Conservation (phyloP, 176 grass and related monocot genomes). For the Oryza coarctata region DNA sequence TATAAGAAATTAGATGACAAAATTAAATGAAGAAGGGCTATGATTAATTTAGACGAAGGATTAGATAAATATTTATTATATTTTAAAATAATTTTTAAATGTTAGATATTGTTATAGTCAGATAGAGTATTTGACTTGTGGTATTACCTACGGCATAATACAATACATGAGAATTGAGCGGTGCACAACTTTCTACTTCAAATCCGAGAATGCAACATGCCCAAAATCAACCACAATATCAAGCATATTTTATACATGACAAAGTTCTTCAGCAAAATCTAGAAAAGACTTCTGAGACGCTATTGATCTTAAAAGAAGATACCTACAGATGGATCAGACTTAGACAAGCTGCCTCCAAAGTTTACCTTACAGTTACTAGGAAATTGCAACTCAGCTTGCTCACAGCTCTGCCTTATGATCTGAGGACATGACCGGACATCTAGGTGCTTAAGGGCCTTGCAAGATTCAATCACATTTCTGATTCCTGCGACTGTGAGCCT, state of each 20-base stretch:
- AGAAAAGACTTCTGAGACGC: not conserved
- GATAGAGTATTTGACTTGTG: no score
- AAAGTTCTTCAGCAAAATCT: not conserved
- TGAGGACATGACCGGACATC: slow-evolving; percentile 70
- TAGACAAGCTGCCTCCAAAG: slow-evolving; percentile 54
- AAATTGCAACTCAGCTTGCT: slow-evolving; percentile 69
- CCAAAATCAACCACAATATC: not conserved
- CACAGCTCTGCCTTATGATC: slow-evolving; percentile 49
- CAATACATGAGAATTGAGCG: not conserved
- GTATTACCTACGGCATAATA: not conserved
- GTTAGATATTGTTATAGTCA: no score
- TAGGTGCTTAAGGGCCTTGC: slow-evolving; percentile 62
- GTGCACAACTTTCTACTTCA: not conserved
- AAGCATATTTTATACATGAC: not conserved
- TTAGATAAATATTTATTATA: no score
- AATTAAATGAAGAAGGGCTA: no score
- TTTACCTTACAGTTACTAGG: slow-evolving; percentile 66
- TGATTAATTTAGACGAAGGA: no score
- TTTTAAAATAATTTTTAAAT: no score
- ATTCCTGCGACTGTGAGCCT: slow-evolving; percentile 44
- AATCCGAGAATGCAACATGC: not conserved
- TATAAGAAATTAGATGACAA: no score
- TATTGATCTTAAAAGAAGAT: slow-evolving; percentile 55
- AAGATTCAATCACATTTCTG: slow-evolving; percentile 27
- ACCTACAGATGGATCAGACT: slow-evolving; percentile 44